These are phyloP conservation scores for Rubia yunnanensis DNA, from an alignment of 257 asterid species.

Conservation along the genomic window DNA sequence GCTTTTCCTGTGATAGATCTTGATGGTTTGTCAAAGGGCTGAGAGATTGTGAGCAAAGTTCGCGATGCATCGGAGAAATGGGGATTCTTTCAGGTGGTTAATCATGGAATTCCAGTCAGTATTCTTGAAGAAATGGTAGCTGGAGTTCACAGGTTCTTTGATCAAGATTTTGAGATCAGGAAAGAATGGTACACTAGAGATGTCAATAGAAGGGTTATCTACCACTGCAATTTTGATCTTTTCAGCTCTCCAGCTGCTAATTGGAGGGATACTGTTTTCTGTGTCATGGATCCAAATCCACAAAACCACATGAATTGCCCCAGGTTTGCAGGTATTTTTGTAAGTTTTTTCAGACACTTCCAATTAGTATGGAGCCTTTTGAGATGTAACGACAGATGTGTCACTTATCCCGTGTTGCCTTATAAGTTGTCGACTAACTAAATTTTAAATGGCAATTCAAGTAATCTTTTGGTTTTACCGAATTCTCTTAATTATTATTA, in stretches of 20 bases:
- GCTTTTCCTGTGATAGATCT: slow-evolving; percentile 54
- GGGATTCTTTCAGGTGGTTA: slow-evolving; percentile 61
- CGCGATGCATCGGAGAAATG: slow-evolving; percentile 37
- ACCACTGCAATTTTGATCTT: slow-evolving; percentile 48
- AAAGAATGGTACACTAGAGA: slow-evolving; percentile 45
- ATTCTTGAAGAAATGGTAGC: slow-evolving; percentile 41
- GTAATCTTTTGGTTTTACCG: no score
- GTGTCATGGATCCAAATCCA: slow-evolving; percentile 39
- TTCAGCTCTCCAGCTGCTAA: slow-evolving; percentile 33
- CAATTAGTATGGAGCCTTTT: no score
- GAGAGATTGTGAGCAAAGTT: slow-evolving; percentile 27
- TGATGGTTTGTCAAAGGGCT: slow-evolving; percentile 12
- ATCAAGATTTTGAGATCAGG: slow-evolving; percentile 43
- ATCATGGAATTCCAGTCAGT: slow-evolving; percentile 44
- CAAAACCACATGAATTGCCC: slow-evolving; percentile 16
- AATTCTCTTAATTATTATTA: no score
- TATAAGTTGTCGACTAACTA: no score
- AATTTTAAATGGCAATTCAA: no score
- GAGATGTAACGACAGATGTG: no score
- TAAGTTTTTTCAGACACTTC: no score
- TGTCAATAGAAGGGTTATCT: slow-evolving; percentile 26
- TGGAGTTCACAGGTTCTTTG: slow-evolving; percentile 46
- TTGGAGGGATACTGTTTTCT: slow-evolving; percentile 50
- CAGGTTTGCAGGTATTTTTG: slow-evolving; percentile 14
- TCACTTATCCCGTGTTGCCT: no score